Evolutionary conservation across 345 rosid genomes (phyloP).

Genomic region (Hypericum androsaemum): DNA sequence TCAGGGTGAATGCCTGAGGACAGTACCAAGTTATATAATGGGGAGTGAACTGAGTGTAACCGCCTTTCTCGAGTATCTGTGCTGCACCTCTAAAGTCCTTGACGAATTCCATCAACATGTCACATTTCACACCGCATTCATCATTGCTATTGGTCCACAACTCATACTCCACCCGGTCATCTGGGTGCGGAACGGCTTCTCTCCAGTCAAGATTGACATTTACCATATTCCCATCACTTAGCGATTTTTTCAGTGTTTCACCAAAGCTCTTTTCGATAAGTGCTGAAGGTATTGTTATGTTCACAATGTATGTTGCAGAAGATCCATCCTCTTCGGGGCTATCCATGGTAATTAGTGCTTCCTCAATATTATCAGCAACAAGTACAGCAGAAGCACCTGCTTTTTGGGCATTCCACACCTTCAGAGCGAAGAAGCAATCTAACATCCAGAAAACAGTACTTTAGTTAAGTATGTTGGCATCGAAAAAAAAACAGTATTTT

Average conservation of each 20-base stretch:
- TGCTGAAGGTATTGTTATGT: constrained; percentile 94
- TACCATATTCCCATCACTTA: constrained; percentile 67
- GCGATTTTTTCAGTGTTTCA: constrained; percentile 63
- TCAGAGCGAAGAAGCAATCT: constrained; percentile 94
- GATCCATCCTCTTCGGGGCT: constrained; percentile 64
- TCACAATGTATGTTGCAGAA: constrained; percentile 63
- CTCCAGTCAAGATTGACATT: constrained; percentile 98
- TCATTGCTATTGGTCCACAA: constrained; percentile 95
- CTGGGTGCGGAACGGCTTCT: constrained; percentile 98
- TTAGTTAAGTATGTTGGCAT: not conserved
- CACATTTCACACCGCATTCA: constrained; percentile 88
- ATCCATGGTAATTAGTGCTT: constrained; percentile 88
- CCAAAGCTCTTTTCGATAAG: constrained; percentile 70
- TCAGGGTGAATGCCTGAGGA: constrained; percentile 78
- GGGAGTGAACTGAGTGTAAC: constrained; percentile 85
- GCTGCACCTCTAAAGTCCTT: constrained; percentile 83
- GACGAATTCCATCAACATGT: constrained; percentile 77
- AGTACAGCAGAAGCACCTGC: constrained; percentile 97
- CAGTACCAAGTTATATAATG: constrained; percentile 97
- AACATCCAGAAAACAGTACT: constrained; percentile 8
- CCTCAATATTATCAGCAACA: constrained; percentile 77
- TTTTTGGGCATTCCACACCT: constrained; percentile 95
- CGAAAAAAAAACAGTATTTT: constrained; percentile 9
- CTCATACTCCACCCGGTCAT: constrained; percentile 91
- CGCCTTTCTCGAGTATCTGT: constrained; percentile 90